Base-by-base conservation (phyloP, 2,329 filamentous ascomycete genomes). In the Diaporthe citrichinensis region DNA sequence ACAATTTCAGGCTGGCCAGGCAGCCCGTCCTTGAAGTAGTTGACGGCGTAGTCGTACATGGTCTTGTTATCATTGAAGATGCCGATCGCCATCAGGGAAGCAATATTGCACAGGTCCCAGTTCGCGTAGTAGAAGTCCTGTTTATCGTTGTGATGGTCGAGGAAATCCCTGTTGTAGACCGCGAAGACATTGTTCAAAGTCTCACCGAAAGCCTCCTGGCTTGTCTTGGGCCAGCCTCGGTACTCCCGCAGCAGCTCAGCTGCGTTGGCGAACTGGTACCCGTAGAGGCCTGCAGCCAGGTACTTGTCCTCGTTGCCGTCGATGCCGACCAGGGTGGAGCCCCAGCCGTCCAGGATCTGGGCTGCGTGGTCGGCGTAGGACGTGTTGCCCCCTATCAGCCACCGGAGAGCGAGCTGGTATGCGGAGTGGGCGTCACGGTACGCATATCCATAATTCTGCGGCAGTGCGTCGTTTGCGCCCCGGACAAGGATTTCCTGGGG, bases 241-340 rank as follows among this genome's bases (percentile, higher is more conserved):
- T 84, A 80, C n/a, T 28, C 59, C 1, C 82, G 77, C 55, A 85
- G 79, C 10, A 85, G 78, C 74, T 86, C 84, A 4, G 82, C 84
- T 0, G 81, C 84, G 62, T 85, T 85, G 25, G 84, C 84, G 31
- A 85, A 79, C 71, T 85, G 79, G 76, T 85, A 88, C 0, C 84
- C 84, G 61, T 86, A 84, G 1, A 85, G 73, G 0, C 84, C 84
- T 0, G 82, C 77, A 0, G 83, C 83, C 12, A 86, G 81, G 73
- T 78, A 82, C 36, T 78, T 80, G 75, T 85, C 84, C 15, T 78
- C 76, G 28, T 62, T 81, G 0, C 84, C 83, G 28, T 68, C 71
- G 41, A 85, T 80, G 7, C n/a, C 71, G 5, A 77, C 81, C 12
- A 85, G 74, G 1, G 82, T 83, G 4, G 77, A 78, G 57, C 77